These are phyloP conservation scores for Rhypophila decipiens DNA, from an alignment of 495 filamentous ascomycete genomes.

Conservation along the genomic window DNA sequence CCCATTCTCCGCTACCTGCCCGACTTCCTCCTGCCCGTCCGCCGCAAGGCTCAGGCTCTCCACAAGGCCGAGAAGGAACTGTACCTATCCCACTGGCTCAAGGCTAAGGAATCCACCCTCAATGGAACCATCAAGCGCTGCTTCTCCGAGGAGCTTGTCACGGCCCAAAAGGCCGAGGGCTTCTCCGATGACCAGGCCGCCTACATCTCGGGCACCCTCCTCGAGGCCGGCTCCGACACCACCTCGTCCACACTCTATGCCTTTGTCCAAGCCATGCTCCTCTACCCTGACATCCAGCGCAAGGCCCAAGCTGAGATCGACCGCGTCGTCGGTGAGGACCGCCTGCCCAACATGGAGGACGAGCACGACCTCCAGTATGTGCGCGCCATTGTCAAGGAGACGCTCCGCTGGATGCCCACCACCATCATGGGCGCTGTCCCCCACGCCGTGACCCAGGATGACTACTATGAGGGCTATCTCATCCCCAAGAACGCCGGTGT, in stretches of 20 bases:
- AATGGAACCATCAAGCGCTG: constrained; percentile 30
- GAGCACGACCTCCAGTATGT: constrained; percentile 47
- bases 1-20: constrained; percentile 36
- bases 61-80: constrained; percentile 24
- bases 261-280: constrained; percentile 54
- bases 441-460: constrained; percentile 47
- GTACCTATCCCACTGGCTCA: constrained; percentile 26
- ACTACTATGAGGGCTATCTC: constrained; percentile 42
- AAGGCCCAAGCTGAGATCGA: constrained; percentile 52
- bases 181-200: constrained; percentile 35
- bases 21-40: constrained; percentile 30
- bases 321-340: constrained; percentile 36
- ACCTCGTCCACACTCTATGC: constrained; percentile 44
- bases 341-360: constrained; percentile 48
- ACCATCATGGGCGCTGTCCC: constrained; percentile 49
- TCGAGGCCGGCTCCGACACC: constrained; percentile 56
- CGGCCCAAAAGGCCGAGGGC: constrained; percentile 29
- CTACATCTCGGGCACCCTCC: constrained; percentile 46
- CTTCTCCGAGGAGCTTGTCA: constrained; percentile 33
- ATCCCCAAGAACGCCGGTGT: constrained; percentile 46
- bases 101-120: constrained; percentile 21
- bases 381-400: constrained; percentile 47
- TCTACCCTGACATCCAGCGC: constrained; percentile 41
- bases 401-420: constrained; percentile 54
- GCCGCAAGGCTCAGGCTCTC: constrained; percentile 21